These are phyloP conservation scores for Starmerella geochares DNA, from an alignment of 805 yeast genomes.

Conservation along the genomic window DNA sequence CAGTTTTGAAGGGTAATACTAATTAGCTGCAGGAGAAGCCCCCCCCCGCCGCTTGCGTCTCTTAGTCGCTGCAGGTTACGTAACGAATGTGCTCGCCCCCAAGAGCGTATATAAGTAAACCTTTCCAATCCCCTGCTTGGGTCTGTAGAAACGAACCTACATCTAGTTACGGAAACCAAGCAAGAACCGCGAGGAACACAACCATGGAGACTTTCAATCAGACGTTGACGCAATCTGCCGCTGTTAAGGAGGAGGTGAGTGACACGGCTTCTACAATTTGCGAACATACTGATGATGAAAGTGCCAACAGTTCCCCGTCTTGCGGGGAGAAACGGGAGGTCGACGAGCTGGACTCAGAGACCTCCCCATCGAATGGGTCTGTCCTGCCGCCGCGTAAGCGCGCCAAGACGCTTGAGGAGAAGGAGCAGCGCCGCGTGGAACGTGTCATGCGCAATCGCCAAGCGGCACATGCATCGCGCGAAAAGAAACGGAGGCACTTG, in stretches of 20 bases:
- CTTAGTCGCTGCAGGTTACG: constrained; percentile 6
- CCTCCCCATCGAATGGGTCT: constrained; percentile 2
- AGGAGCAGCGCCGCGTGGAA: constrained; percentile 91
- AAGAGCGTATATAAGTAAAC: neutral
- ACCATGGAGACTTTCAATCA: constrained; percentile 21
- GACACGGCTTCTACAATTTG: constrained; percentile 8
- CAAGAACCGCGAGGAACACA: constrained; percentile 2
- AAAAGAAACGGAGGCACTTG: constrained; percentile 86
- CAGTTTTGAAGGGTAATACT: neutral
- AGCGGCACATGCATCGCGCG: constrained; percentile 96
- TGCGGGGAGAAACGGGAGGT: constrained; percentile 5
- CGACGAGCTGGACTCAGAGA: constrained; percentile 20
- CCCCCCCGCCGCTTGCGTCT: neutral
- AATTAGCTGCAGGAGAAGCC: constrained; percentile 4
- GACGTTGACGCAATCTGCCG: constrained; percentile 17
- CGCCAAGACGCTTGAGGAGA: constrained; percentile 92
- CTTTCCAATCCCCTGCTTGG: neutral
- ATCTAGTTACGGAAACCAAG: neutral
- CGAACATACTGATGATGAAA: constrained; percentile 19
- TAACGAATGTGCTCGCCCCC: neutral
- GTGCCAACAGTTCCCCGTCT: constrained; percentile 12
- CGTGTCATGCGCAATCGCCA: constrained; percentile 85
- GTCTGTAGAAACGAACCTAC: neutral
- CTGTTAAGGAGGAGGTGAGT: constrained; percentile 25
- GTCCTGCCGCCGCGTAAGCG: constrained; percentile 84